Percentiles rank a stretch among this genome's conserved stretches.
Conservation (phyloP, 139 green algal species). For the Chlamydomonas asymmetrica region DNA sequence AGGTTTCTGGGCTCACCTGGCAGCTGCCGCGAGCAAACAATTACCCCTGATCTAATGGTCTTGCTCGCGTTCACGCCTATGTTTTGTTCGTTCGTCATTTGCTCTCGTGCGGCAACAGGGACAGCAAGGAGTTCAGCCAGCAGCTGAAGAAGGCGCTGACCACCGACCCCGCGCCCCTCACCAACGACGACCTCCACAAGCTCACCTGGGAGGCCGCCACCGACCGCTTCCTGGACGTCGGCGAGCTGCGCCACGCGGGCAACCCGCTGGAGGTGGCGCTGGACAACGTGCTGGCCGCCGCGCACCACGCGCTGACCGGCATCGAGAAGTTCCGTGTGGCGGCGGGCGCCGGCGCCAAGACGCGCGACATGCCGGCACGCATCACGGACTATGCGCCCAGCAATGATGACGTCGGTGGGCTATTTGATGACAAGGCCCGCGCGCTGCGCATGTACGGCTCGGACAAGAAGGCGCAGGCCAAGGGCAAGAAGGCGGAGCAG, state of each 20-base stretch:
- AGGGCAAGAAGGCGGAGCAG: not conserved
- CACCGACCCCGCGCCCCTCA: constrained; percentile 77
- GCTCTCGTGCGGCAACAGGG: constrained; percentile 40
- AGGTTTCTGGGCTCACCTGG: too few relatives aligned
- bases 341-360: constrained; percentile 71
- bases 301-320: constrained; percentile 63
- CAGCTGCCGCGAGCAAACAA: not conserved
- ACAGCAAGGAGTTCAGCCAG: constrained; percentile 84
- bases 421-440: constrained; percentile 64
- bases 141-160: constrained; percentile 74
- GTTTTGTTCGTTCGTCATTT: too few relatives aligned
- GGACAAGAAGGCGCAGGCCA: not conserved
- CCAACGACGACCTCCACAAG: constrained; percentile 63
- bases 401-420: constrained; percentile 52
- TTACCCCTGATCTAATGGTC: too few relatives aligned
- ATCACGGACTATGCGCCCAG: constrained; percentile 62
- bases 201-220: constrained; percentile 97
- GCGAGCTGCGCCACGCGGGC: constrained; percentile 53
- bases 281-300: constrained; percentile 62
- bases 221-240: constrained; percentile 89
- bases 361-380: constrained; percentile 66
- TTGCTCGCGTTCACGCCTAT: too few relatives aligned
- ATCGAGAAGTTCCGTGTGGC: constrained; percentile 62
- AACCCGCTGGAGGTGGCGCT: constrained; percentile 56
- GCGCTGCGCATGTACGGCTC: constrained; percentile 4